Evolutionary conservation across 2,329 filamentous ascomycete species (phyloP).

Genomic region (Aspergillus arachidicola): DNA sequence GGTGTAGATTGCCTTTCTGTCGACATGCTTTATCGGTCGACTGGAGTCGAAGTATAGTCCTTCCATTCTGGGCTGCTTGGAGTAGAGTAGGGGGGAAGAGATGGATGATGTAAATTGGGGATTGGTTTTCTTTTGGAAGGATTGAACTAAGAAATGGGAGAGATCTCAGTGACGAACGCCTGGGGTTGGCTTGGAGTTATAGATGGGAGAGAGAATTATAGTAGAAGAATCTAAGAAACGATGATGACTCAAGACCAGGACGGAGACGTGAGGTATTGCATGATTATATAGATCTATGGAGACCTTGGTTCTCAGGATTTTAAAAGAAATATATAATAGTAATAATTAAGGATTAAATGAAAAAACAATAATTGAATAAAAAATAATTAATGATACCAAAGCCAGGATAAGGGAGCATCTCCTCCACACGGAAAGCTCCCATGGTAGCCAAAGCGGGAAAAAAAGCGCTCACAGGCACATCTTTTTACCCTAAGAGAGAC

Average conservation of each 20-base stretch:
- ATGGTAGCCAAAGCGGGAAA: neutral
- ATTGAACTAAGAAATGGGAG: neutral
- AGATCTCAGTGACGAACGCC: conserved; percentile 9
- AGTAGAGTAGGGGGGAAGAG: neutral
- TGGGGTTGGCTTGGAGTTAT: conserved; percentile 11
- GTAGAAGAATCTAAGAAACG: conserved; percentile 11
- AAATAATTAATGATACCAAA: neutral
- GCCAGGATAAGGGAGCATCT: neutral
- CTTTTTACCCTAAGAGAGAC: conserved; percentile 6
- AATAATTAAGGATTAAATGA: neutral
- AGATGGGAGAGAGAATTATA: conserved; percentile 2
- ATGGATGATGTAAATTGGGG: neutral
- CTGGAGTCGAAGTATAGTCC: conserved; percentile 15
- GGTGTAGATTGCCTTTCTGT: conserved; percentile 71
- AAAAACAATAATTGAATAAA: neutral
- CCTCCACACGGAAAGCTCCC: neutral
- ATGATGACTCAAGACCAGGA: conserved; percentile 10
- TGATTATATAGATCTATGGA: conserved; percentile 21
- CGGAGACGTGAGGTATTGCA: conserved; percentile 16
- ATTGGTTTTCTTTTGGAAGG: neutral
- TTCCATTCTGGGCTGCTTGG: conserved; percentile 12
- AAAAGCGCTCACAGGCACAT: conserved; percentile 1
- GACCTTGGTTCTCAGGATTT: neutral
- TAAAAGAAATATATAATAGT: neutral
- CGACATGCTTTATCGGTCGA: conserved; percentile 59